Base-by-base conservation (phyloP, 2,329 filamentous ascomycete species). In the Hypoxylon sp. region DNA sequence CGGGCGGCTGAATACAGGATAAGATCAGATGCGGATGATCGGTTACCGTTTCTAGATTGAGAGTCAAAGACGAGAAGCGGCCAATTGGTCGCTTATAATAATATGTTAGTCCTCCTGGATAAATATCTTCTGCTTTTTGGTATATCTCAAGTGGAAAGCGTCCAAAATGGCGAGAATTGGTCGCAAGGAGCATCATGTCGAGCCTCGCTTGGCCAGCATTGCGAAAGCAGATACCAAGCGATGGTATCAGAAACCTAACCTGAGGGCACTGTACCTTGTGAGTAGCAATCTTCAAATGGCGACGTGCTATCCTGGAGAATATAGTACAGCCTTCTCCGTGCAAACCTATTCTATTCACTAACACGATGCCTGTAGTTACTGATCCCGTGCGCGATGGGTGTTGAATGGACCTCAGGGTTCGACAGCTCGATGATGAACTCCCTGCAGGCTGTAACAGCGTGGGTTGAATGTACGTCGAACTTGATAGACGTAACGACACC, bases 341-440 rank as follows among this genome's bases (percentile, higher is more conserved):
- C n/a, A n/a, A n/a, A n/a, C n/a, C n/a, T n/a, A n/a, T n/a, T n/a
- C n/a, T n/a, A n/a, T n/a, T n/a, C 5, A 23, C 37, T 54, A 32
- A 54, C 17, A 20, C 19, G 2, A n/a, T 8, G 7, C 9, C 7
- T 38, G 5, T 11, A 57, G 41, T 70, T 72, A 21, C 61, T 75
- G 9, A 61, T 74, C n/a, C 73, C 72, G 0, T 69, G 69, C 3
- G 71, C 65, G 0, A 60, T 75, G n/a, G 73, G 73, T 0, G 72
- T 74, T 3, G 71, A 75, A 55, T 73, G 70, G 72, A 80, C 78
- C 0, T 73, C 71, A 0, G 72, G 71, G 1, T 74, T 73, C 37
- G 70, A 74, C 55, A 71, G 67, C 2, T 75, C 72, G 15, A 75
- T 75, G 70, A 74, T 75, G 72, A 76, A 75, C 60, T 69, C 66